Conservation (phyloP, 2,329 filamentous ascomycete genomes). For the Rutstroemia sp. region DNA sequence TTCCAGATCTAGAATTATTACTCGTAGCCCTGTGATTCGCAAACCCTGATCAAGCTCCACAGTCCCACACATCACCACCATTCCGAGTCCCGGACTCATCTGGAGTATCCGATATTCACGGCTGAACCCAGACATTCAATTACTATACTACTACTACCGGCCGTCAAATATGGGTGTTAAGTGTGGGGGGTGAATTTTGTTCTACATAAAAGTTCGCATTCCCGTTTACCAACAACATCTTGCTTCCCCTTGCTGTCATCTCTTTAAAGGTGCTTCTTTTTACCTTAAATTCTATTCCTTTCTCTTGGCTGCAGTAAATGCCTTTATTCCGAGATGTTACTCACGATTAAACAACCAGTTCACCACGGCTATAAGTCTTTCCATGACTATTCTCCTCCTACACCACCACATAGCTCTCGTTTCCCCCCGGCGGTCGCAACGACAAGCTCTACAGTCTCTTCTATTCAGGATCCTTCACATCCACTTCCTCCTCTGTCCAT, state of each 20-base stretch:
- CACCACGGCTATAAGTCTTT: slow-evolving; percentile 39
- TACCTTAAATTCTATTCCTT: slow-evolving; percentile 23
- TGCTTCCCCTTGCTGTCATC: slow-evolving; percentile 16
- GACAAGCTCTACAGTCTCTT: slow-evolving; percentile 28
- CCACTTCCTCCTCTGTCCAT: slow-evolving; percentile 28
- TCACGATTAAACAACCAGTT: slow-evolving; percentile 41
- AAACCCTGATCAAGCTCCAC: slow-evolving; percentile 20
- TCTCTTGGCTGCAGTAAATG: slow-evolving; percentile 25
- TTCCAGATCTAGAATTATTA: slow-evolving; percentile 21
- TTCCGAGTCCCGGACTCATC: slow-evolving; percentile 18
- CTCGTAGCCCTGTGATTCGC: slow-evolving; percentile 23
- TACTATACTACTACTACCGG: slow-evolving; percentile 21
- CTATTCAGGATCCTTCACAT: slow-evolving; percentile 22
- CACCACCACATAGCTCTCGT: slow-evolving; percentile 34
- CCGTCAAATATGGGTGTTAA: slow-evolving; percentile 19
- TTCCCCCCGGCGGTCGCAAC: slow-evolving; percentile 33
- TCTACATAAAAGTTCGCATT: slow-evolving; percentile 24
- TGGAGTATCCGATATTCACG: slow-evolving; percentile 17
- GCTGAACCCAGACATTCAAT: slow-evolving; percentile 8
- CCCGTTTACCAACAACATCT: slow-evolving; percentile 19
- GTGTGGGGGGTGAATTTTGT: slow-evolving; percentile 22
- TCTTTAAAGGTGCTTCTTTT: slow-evolving; percentile 23
- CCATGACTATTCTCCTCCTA: slow-evolving; percentile 40
- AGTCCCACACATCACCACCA: slow-evolving; percentile 17
- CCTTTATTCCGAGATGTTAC: slow-evolving; percentile 37